A percentile compares a stretch with the other conserved stretches of the same genome.
phyloP scores from a whole-genome alignment of 2,329 filamentous ascomycete genomes.

The Colletotrichum siamense region DNA sequence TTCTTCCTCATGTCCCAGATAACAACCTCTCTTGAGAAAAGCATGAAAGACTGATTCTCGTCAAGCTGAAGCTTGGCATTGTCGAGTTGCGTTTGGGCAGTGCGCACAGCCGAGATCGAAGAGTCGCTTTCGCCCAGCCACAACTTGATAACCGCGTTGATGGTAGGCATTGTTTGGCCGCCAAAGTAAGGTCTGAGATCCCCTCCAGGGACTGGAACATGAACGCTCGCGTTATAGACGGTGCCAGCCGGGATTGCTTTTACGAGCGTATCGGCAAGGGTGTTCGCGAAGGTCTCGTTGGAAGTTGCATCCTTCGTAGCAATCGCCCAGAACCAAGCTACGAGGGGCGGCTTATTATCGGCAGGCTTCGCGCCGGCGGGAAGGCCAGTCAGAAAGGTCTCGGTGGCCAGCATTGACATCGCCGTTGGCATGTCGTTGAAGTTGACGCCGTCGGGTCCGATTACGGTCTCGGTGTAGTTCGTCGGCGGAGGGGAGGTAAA shows the following conservation, averaged over 20 bases:
- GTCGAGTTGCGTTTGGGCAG: not conserved
- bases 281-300: constrained; percentile 4
- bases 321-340: constrained; percentile 6
- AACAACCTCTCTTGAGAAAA: not conserved
- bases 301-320: not conserved
- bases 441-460: constrained; percentile 2
- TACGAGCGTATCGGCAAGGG: not conserved
- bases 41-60: constrained; percentile 6
- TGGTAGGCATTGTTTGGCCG: not conserved
- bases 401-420: not conserved
- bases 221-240: not conserved
- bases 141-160: constrained; percentile 8
- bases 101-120: not conserved
- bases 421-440: constrained; percentile 2
- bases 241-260: not conserved
- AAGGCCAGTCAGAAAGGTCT: not conserved
- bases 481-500: not conserved
- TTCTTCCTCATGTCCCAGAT: not conserved
- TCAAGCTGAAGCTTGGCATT: not conserved
- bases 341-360: not conserved
- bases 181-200: not conserved
- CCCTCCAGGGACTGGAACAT: not conserved
- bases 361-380: not conserved
- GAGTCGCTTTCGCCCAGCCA: not conserved
- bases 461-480: not conserved